Percentiles rank a stretch among this genome's conserved stretches.
Conservation (phyloP, 768 basidiomycete species). For the Tricholoma hemisulphureum region DNA sequence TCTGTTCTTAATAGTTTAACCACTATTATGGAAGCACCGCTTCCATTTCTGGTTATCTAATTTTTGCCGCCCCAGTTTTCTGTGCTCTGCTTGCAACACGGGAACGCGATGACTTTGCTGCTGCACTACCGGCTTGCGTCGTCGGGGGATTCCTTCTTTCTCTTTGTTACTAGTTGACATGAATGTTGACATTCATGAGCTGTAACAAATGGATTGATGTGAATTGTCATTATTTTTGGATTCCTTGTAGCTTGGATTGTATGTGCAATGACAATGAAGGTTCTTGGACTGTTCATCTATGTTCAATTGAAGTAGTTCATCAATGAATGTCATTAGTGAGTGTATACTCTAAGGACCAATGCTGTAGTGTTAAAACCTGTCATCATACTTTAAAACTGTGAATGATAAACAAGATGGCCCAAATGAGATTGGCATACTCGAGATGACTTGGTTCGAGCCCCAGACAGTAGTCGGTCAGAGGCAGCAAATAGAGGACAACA, state of each 20-base stretch:
- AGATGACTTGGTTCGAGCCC: too few relatives aligned
- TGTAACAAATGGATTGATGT: constrained; percentile 13
- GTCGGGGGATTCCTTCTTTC: constrained; percentile 51
- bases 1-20: constrained; percentile 90
- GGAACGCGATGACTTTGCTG: constrained; percentile 55
- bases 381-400: too few relatives aligned
- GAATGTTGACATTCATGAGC: constrained; percentile 7
- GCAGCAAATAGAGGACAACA: constrained; percentile 37
- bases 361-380: too few relatives aligned
- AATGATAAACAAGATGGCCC: too few relatives aligned
- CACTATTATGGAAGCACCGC: constrained; percentile 58
- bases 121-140: constrained; percentile 60
- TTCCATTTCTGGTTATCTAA: constrained; percentile 56
- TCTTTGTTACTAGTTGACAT: constrained; percentile 13
- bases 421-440: too few relatives aligned
- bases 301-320: too few relatives aligned
- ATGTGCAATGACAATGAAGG: too few relatives aligned
- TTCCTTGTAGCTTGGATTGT: too few relatives aligned
- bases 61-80: constrained; percentile 51
- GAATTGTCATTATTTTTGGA: background rate
- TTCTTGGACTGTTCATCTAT: too few relatives aligned
- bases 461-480: too few relatives aligned
- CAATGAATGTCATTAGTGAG: too few relatives aligned
- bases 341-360: too few relatives aligned
- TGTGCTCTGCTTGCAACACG: constrained; percentile 61